phyloP scores from a whole-genome alignment of 2,329 filamentous ascomycete species.

The Botryotinia globosa region DNA sequence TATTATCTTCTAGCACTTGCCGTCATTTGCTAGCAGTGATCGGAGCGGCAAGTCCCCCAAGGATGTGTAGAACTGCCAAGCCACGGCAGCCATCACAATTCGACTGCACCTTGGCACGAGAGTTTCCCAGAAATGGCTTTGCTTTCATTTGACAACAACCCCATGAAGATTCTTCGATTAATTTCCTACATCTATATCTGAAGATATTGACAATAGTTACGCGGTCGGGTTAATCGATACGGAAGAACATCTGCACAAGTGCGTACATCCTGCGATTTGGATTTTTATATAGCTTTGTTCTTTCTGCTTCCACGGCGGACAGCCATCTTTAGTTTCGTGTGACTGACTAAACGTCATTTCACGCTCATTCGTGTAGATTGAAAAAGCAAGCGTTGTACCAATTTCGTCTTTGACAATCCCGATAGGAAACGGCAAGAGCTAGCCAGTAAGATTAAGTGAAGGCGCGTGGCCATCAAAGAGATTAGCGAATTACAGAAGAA shows the following conservation, averaged over 20 bases:
- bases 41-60: not conserved
- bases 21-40: not conserved
- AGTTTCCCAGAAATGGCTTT: not conserved
- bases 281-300: not conserved
- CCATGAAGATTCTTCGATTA: not conserved
- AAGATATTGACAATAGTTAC: not conserved
- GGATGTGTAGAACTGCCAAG: not conserved
- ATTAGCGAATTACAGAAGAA: not conserved
- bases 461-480: not conserved
- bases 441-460: not conserved
- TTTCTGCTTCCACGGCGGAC: not conserved
- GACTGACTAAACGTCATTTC: not conserved
- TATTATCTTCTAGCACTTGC: not conserved
- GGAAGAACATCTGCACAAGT: not conserved
- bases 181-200: not conserved
- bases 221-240: not conserved
- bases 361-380: not conserved
- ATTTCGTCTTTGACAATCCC: not conserved
- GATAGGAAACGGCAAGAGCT: not conserved
- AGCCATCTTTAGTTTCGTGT: not conserved
- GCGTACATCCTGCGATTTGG: not conserved
- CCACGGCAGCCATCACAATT: not conserved
- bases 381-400: not conserved
- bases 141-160: not conserved
- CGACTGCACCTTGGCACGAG: not conserved